Evolutionary conservation across 2,329 filamentous ascomycete genomes (phyloP).

Genomic region (Aureobasidium sp.): DNA sequence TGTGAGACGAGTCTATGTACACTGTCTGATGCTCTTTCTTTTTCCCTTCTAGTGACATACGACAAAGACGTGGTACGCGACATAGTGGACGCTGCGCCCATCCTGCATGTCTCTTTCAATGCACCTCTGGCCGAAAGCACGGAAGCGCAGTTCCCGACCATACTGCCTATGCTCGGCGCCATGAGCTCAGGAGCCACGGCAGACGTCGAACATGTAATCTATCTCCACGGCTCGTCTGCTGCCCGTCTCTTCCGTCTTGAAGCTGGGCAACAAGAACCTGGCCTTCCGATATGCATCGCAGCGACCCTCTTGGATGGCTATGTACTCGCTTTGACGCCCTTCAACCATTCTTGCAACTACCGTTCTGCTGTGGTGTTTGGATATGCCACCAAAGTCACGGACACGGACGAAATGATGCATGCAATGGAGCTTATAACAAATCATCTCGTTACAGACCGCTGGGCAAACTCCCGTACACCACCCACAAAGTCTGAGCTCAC

Average conservation of each 20-base stretch:
- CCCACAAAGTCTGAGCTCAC: slow-evolving; percentile 66
- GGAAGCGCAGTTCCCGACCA: slow-evolving; percentile 60
- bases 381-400: slow-evolving; percentile 57
- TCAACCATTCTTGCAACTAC: slow-evolving; percentile 80
- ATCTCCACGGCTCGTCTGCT: slow-evolving; percentile 78
- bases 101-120: slow-evolving; percentile 74
- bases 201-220: slow-evolving; percentile 59
- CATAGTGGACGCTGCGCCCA: slow-evolving; percentile 64
- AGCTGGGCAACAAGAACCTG: slow-evolving; percentile 28
- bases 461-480: slow-evolving; percentile 59
- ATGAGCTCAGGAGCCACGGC: slow-evolving; percentile 60
- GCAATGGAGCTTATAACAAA: slow-evolving; percentile 75
- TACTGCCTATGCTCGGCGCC: slow-evolving; percentile 78
- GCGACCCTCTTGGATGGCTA: slow-evolving; percentile 71
- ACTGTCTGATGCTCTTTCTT: slow-evolving; percentile 13
- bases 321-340: slow-evolving; percentile 69
- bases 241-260: slow-evolving; percentile 65
- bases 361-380: slow-evolving; percentile 72
- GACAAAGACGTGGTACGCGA: slow-evolving; percentile 62
- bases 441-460: slow-evolving; percentile 59
- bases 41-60: slow-evolving; percentile 55
- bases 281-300: slow-evolving; percentile 62
- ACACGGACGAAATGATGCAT: slow-evolving; percentile 61
- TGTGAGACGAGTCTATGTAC: background rate
- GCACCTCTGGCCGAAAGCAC: slow-evolving; percentile 38